Base-by-base conservation (phyloP, 1,284 basidiomycete species). In the Athelia sp. region DNA sequence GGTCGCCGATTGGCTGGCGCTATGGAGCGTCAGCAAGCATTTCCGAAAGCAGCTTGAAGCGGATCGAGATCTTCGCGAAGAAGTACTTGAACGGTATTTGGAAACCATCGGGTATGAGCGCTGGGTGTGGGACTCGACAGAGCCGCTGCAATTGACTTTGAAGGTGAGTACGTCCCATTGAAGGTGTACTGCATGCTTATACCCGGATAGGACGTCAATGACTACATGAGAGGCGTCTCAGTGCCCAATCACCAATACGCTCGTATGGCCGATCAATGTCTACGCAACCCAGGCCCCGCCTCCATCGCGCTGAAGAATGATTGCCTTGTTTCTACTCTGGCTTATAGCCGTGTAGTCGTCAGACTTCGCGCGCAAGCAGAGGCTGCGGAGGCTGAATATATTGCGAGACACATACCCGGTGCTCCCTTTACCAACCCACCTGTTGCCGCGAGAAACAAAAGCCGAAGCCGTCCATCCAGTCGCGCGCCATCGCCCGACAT, bases 141-240 rank as follows among this genome's bases (percentile, higher is more conserved):
- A 91, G 50, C 81, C 82, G 11, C 58, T 90, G 34, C 65, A 70
- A 23, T 58, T 91, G 49, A 79, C 78, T 8, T 59, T 88, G 38
- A 72, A 79, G 69, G 86, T 82, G 52, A 52, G 77, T 65, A 31
- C 32, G 32, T n/a, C 32, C n/a, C 32, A 11, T n/a, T 11, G 32
- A 34, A 11, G 11, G 11, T 34, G n/a, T 34, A 11, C 1, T 51
- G 31, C 47, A 8, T 24, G 49, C 22, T 31, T 49, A 21, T 50
- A 15, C 21, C 17, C 32, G 85, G 82, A 2, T 52, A 89, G 84
- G 88, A 91, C 63, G 72, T 92, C 34, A 78, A 79, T 57, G 75
- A 82, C 46, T 92, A 90, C 58, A 82, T 91, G 77, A 76, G 81
- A 46, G 85, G 86, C 2, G 83, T 90, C 1, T 82, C 81, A 6